phyloP scores from a whole-genome alignment of 225 moss, liverwort and hornwort species.

The Climacium dendroides region DNA sequence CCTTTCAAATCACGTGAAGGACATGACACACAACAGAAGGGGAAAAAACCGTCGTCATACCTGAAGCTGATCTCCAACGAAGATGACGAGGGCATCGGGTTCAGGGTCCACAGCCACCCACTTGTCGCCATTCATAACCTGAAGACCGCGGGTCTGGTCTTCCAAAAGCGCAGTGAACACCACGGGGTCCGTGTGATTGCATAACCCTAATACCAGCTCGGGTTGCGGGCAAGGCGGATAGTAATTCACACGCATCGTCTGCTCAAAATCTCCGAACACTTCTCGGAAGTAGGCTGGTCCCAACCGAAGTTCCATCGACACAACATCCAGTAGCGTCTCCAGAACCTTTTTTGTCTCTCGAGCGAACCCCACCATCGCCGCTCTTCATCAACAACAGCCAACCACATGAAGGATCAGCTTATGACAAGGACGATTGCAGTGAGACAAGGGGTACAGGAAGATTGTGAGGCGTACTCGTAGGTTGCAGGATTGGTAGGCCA shows the following conservation, averaged over 20 bases:
- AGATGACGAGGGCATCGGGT: constrained; percentile 26
- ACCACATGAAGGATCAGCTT: background rate
- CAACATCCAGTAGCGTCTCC: constrained; percentile 13
- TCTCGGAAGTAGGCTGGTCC: constrained; percentile 9
- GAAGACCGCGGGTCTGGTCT: constrained; percentile 26
- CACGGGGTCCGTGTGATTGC: constrained; percentile 15
- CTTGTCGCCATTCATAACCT: constrained; percentile 6
- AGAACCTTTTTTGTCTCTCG: constrained; percentile 5
- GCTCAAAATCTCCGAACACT: constrained; percentile 7
- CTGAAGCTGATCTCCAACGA: constrained; percentile 35
- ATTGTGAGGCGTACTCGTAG: constrained; percentile 6
- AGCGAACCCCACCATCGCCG: constrained; percentile 7
- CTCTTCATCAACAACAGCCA: background rate
- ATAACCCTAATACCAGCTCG: constrained; percentile 26
- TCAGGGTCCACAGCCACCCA: constrained; percentile 25
- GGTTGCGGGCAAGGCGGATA: constrained; percentile 34
- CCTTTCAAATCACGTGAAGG: background rate
- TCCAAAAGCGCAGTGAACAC: constrained; percentile 21
- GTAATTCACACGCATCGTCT: constrained; percentile 24
- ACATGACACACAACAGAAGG: background rate
- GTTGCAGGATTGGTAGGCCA: constrained; percentile 26
- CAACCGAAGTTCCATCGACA: constrained; percentile 22
- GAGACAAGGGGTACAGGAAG: background rate
- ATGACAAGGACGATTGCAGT: background rate
- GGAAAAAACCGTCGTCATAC: background rate